phyloP scores from a whole-genome alignment of 768 basidiomycete genomes.

The Lyophyllum semitale region DNA sequence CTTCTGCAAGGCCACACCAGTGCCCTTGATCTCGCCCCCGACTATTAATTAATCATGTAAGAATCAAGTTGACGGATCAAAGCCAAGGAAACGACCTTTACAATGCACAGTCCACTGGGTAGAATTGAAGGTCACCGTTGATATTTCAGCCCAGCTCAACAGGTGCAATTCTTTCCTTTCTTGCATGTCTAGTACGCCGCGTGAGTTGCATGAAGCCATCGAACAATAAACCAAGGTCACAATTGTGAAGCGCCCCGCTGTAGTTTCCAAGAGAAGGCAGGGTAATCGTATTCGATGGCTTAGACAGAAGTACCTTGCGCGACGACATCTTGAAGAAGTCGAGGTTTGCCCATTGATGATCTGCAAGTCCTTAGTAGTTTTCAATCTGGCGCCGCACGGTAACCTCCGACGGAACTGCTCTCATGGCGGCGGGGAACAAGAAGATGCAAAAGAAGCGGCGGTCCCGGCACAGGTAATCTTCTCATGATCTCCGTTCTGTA shows the following conservation, averaged over 20 bases:
- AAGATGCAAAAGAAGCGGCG: not conserved
- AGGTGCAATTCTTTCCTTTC: conserved; percentile 16
- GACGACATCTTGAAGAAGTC: conserved; percentile 11
- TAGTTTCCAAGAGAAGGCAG: conserved; percentile 18
- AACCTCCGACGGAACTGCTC: conserved; percentile 2
- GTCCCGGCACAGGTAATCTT: not conserved
- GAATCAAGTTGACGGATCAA: not conserved
- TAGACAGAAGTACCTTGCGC: not conserved
- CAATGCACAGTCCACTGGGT: conserved; percentile 21
- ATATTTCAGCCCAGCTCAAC: conserved; percentile 20
- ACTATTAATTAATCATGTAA: conserved; percentile 6
- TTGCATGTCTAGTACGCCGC: conserved; percentile 18
- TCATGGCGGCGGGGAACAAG: not conserved
- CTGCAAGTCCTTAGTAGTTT: not conserved
- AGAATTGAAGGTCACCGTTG: conserved; percentile 3
- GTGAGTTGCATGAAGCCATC: not conserved
- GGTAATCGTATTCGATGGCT: conserved; percentile 2
- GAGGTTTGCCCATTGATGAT: not conserved
- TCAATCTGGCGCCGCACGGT: not conserved
- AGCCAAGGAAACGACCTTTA: conserved; percentile 12
- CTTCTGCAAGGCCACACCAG: conserved; percentile 18
- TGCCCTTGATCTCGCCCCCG: conserved; percentile 19
- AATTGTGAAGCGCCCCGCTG: conserved; percentile 20
- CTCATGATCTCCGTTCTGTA: not conserved
- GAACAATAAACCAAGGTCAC: not conserved